Base-by-base conservation (phyloP, 306 rosid species). In the Ceratonia siliqua region DNA sequence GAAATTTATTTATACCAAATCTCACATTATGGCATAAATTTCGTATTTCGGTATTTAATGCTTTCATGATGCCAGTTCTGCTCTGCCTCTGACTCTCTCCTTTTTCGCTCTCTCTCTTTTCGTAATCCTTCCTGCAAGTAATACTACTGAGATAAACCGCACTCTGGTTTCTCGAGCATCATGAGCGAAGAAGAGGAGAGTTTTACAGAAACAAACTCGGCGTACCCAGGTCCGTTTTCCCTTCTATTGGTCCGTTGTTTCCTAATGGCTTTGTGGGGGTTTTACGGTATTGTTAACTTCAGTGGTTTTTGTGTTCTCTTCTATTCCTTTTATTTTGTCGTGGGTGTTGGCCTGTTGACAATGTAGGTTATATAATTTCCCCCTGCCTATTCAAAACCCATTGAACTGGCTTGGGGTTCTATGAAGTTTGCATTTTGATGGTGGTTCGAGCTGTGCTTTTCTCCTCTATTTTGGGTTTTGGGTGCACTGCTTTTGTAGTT, bases 131-230 rank as follows among this genome's bases (percentile, higher is more conserved):
- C 32, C 46, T 5, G 8, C 76, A 9, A 25, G 39, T 9, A 10
- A 56, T 56, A 72, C 50, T 20, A 32, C 79, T 79, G 57, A 58
- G 66, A 78, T 57, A 68, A 70, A 67, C 80, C 48, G 20, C 48
- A 46, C 74, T 68, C 28, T 68, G 64, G n/a, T 49, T 14, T 48
- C 49, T 22, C 6, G 30, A 66, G 73, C 69, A 86, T 71, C 71
- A 86, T 87, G 93, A 83, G 54, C 77, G 63, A 80, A 81, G 65
- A 87, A 41, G 81, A 92, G 46, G 87, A 84, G 35, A 59, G 67
- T 35, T 63, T 80, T 54, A 58, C 84, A 18, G 77, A 68, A 58
- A 77, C 88, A 76, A 88, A 83, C 67, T 70, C 89, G n/a, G 55
- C 46, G 39, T 75, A 69, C 70, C 68, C 86, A 62, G 96, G 97